Conservation (phyloP, 208 protist genomes). For the Leishmania martiniquensis region DNA sequence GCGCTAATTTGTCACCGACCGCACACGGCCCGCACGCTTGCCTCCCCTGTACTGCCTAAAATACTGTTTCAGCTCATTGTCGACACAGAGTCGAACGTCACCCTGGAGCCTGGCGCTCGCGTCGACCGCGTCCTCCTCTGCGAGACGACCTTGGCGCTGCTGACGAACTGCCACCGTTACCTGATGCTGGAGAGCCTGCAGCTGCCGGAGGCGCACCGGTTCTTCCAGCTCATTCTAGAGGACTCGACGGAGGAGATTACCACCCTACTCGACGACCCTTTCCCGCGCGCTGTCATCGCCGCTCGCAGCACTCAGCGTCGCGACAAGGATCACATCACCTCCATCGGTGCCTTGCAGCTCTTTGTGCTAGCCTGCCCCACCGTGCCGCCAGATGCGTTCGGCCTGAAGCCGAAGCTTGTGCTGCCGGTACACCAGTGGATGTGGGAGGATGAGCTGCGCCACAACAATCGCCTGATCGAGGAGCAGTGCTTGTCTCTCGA, state of each 20-base stretch:
- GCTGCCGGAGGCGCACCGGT: slow-evolving; percentile 51
- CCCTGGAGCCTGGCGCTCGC: slow-evolving; percentile 60
- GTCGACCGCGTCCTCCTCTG: slow-evolving; percentile 73
- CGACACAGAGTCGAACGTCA: slow-evolving; percentile 62
- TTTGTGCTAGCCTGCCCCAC: slow-evolving; percentile 76
- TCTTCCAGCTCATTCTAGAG: slow-evolving; percentile 72
- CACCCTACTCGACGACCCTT: slow-evolving; percentile 79
- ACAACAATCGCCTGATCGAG: slow-evolving; percentile 67
- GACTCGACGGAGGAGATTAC: slow-evolving; percentile 56
- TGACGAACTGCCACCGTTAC: slow-evolving; percentile 54
- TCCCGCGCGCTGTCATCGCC: slow-evolving; percentile 48
- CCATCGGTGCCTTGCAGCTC: slow-evolving; percentile 78
- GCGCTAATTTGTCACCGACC: slow-evolving; percentile 74
- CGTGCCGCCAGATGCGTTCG: slow-evolving; percentile 73
- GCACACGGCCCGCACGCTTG: slow-evolving; percentile 57
- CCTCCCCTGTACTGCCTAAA: slow-evolving; percentile 50
- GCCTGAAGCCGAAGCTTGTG: slow-evolving; percentile 69
- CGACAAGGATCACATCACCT: slow-evolving; percentile 87
- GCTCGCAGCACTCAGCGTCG: slow-evolving; percentile 59
- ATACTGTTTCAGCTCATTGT: slow-evolving; percentile 69
- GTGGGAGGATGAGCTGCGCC: slow-evolving; percentile 90
- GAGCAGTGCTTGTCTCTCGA: slow-evolving; percentile 80
- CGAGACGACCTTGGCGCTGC: slow-evolving; percentile 66
- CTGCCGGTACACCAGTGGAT: slow-evolving; percentile 89
- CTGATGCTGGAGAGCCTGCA: slow-evolving; percentile 60